Percentiles rank a stretch among this genome's conserved stretches.
Conservation (phyloP, 2,329 filamentous ascomycete species). For the Rugonectria rugulosa region DNA sequence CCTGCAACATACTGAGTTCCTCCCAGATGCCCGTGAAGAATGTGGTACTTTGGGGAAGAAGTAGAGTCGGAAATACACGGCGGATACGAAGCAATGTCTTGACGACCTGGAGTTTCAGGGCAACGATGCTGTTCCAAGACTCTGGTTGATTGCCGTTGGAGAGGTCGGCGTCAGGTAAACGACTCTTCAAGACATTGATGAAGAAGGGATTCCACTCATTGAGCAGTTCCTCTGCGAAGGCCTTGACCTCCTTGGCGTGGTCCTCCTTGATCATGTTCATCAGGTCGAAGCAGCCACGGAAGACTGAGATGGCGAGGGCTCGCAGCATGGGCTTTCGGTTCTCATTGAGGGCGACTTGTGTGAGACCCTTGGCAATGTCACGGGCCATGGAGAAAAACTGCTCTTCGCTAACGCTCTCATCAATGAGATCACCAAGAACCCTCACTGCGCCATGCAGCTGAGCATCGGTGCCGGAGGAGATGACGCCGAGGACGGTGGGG, state of each 20-base stretch:
- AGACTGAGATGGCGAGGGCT: conserved; percentile 87
- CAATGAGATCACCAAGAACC: conserved; percentile 88
- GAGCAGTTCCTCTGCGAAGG: conserved; percentile 87
- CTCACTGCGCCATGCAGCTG: conserved; percentile 90
- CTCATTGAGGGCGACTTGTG: conserved; percentile 80
- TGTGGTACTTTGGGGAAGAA: conserved; percentile 81
- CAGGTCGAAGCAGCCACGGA: conserved; percentile 90
- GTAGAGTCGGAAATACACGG: conserved; percentile 79
- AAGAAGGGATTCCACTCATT: conserved; percentile 91
- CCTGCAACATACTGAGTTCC: conserved; percentile 78
- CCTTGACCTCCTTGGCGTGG: conserved; percentile 84
- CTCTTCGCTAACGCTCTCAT: conserved; percentile 91
- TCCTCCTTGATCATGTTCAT: conserved; percentile 97
- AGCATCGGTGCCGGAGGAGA: conserved; percentile 76
- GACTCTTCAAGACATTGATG: conserved; percentile 76
- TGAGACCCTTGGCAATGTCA: conserved; percentile 84
- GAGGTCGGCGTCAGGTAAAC: conserved; percentile 70
- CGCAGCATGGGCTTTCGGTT: conserved; percentile 78
- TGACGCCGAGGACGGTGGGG: conserved; percentile 78
- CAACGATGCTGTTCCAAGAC: conserved; percentile 80
- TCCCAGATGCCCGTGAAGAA: conserved; percentile 92
- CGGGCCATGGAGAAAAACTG: conserved; percentile 93
- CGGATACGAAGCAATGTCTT: conserved; percentile 93
- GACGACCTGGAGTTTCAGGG: conserved; percentile 91
- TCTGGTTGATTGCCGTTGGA: conserved; percentile 62